Percentiles rank a stretch among this genome's conserved stretches.
Evolutionary conservation across 768 basidiomycete species (phyloP).

Genomic region (Phaeotremella fagi): DNA sequence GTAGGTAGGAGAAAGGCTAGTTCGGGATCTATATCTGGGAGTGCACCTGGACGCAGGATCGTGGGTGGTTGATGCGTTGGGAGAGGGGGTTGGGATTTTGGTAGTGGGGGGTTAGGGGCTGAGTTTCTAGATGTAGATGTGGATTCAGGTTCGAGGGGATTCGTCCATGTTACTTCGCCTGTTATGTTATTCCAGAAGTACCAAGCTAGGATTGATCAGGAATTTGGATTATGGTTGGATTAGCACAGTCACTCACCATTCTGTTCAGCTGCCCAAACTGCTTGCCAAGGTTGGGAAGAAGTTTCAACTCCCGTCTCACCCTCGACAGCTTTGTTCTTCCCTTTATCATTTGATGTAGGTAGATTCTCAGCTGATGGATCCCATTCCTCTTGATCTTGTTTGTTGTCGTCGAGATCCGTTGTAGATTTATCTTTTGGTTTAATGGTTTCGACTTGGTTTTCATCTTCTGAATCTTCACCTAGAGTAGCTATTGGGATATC

Average conservation of each 20-base stretch:
- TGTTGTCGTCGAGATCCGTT: too few relatives aligned
- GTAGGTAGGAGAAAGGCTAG: conserved; percentile 38
- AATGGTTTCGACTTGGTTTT: neutral
- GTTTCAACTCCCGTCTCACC: conserved; percentile 8
- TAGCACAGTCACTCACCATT: conserved; percentile 32
- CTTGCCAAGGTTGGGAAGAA: conserved; percentile 42
- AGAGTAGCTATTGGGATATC: conserved; percentile 21
- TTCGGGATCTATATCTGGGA: conserved; percentile 36
- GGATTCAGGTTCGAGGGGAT: conserved; percentile 34
- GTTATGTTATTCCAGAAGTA: conserved; percentile 47
- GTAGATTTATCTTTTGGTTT: too few relatives aligned
- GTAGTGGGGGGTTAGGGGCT: neutral
- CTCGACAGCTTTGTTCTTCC: conserved; percentile 26
- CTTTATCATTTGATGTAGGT: conserved; percentile 18
- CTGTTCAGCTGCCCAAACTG: conserved; percentile 45
- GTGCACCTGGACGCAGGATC: conserved; percentile 2
- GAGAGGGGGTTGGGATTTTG: conserved; percentile 5
- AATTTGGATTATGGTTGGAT: too few relatives aligned
- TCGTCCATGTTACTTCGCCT: conserved; percentile 46
- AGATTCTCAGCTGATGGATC: conserved; percentile 27
- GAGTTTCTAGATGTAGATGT: conserved; percentile 1
- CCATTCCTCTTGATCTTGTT: conserved; percentile 30
- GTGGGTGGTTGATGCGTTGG: conserved; percentile 4
- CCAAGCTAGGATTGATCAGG: too few relatives aligned
- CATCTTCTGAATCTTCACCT: conserved; percentile 6